Conservation (phyloP, 2,329 filamentous ascomycete species). For the Plectosphaerella plurivora region DNA sequence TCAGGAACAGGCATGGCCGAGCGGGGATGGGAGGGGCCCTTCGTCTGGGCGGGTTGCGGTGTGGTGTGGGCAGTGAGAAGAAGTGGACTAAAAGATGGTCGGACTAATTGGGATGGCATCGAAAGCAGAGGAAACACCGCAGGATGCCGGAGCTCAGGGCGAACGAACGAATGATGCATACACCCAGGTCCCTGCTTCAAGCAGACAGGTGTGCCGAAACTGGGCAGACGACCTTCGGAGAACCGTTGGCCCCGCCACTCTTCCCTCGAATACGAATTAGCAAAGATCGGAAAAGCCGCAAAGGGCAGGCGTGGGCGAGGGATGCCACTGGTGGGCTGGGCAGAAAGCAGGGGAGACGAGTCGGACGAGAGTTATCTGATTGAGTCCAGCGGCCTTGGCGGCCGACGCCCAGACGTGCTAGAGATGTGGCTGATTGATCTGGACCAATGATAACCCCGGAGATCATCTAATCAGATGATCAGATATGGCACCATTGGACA, state of each 20-base stretch:
- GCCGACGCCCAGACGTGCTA: constrained; percentile 1
- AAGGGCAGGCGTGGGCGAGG: not conserved
- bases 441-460: constrained; percentile 4
- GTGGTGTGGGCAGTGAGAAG: too few relatives aligned
- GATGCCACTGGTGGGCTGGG: not conserved
- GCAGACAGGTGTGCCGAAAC: not conserved
- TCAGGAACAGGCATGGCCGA: too few relatives aligned
- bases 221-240: not conserved
- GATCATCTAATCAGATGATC: constrained; percentile 16
- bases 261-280: not conserved
- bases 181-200: not conserved
- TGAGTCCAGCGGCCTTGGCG: not conserved
- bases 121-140: not conserved
- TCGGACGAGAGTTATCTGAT: constrained; percentile 1
- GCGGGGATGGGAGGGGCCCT: too few relatives aligned
- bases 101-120: not conserved
- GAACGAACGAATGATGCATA: too few relatives aligned
- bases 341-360: not conserved
- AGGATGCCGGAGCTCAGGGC: not conserved
- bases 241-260: not conserved
- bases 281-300: not conserved
- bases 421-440: constrained; percentile 1
- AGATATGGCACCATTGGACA: constrained; percentile 11
- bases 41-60: too few relatives aligned
- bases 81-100: not conserved